Evolutionary conservation across 2,329 filamentous ascomycete genomes (phyloP), one percentile per base, ranked within the genome.

Genomic region (Aspergillus chevalieri): DNA sequence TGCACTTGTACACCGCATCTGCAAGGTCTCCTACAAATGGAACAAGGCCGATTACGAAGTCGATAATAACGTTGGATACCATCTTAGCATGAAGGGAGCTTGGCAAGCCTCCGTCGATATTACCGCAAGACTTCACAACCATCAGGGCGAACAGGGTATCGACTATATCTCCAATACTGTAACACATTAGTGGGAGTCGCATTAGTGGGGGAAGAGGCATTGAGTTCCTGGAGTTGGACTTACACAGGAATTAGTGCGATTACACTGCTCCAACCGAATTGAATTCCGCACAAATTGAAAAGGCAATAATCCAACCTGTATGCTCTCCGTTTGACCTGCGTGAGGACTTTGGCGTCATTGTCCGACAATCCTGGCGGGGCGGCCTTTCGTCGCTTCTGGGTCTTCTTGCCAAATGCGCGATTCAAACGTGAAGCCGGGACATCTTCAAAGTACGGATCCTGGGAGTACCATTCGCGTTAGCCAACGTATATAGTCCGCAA

Each of bases 401-500:
- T 77, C 67, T 90, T 94, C 61, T 82, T 83, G 33, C 69, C 79
- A 22, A 84, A 82, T 47, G 76, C 81, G 51, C 83, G 83, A 56
- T 83, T 73, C 39, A 87, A 75, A 54, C 83, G 80, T 7, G 86
- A 87, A 39, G 91, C 85, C 19, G 85, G 83, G 33, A 95, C 83
- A 58, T 83, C 78, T 67, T 95, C 89, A 62, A 91, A 95, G 73
- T 90, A 95, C 5, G 91, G 90, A 65, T 97, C 91, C 88, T 96
- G 61, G 7, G 26, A 9, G 46, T 46, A 44, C 26, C 44, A 24
- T 41, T 52, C 17, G 26, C 21, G 34, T 46, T 17, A 46, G 44
- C 33, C 22, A 36, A n/a, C 44, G 8, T 7, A 46, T 33, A 14
- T 21, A 33, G 30, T 14, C 6, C 17, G 1, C 34, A 38, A 38